Evolutionary conservation across 2,329 filamentous ascomycete species (phyloP).

Genomic region (Nemania sp.): DNA sequence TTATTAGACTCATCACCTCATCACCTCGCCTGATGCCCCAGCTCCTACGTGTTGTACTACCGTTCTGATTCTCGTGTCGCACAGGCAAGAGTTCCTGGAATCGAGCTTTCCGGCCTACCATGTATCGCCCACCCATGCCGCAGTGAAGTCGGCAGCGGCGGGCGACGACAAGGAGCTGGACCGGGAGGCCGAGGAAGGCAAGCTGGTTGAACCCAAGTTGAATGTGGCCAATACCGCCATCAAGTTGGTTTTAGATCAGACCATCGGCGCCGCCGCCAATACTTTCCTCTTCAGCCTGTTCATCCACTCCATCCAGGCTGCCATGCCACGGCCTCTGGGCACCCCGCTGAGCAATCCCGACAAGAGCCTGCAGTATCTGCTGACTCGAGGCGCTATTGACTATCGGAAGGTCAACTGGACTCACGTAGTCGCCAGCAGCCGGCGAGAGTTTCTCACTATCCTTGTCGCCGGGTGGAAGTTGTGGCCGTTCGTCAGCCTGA

Average conservation of each 20-base stretch:
- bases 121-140: constrained; percentile 44
- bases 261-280: constrained; percentile 66
- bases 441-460: constrained; percentile 64
- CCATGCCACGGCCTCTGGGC: constrained; percentile 45
- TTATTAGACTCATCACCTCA: too few relatives aligned
- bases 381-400: constrained; percentile 45
- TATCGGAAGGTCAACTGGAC: constrained; percentile 50
- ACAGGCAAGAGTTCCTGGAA: constrained; percentile 76
- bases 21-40: background rate
- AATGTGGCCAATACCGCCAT: constrained; percentile 65
- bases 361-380: constrained; percentile 37
- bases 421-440: constrained; percentile 48
- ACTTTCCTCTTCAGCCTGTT: constrained; percentile 58
- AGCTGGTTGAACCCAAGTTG: constrained; percentile 54
- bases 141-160: constrained; percentile 45
- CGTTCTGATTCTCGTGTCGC: constrained; percentile 25
- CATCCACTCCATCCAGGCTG: constrained; percentile 58
- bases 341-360: constrained; percentile 42
- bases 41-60: background rate
- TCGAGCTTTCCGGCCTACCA: constrained; percentile 69
- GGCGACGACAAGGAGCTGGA: constrained; percentile 48
- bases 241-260: constrained; percentile 73
- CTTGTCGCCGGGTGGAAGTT: constrained; percentile 71
- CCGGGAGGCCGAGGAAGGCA: constrained; percentile 41
- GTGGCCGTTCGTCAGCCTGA: constrained; percentile 70